Evolutionary conservation across 2,329 filamentous ascomycete species (phyloP), one percentile per base, ranked within the genome.

Genomic region (Fusarium torreyae): DNA sequence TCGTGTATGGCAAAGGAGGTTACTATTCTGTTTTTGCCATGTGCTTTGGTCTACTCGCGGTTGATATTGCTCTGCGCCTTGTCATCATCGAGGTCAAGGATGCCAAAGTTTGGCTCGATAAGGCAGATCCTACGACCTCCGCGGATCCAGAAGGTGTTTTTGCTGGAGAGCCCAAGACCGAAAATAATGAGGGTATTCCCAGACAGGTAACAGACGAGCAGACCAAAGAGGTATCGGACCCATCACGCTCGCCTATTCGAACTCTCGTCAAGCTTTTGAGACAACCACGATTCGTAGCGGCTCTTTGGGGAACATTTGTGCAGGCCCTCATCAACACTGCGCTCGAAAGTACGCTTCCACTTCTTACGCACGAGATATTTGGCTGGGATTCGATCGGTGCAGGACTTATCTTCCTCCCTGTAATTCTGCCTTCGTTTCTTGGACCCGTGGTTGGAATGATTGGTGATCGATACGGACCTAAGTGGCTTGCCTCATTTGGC

Each of bases 11-110:
- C 18, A 71, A 70, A 18, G 76, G 72, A 5, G 78, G 77, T 4
- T 80, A 80, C 58, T 78, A 77, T 58, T 53, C 76, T 17, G 76
- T 80, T 24, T 80, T 78, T 62, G 73, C 74, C 26, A 78, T 80
- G 74, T 80, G 78, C 49, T 80, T 80, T 53, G 78, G 76, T 10
- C 68, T 80, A 3, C 69, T 80, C 33, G 75, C 71, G 5, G 74
- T 75, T 7, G 78, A 80, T 9, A 76, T 79, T 50, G 50, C 68
- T 3, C 58, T 80, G n/a, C 76, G 78, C 26, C 57, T 80, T 8
- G 48, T 68, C 42, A 75, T 80, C 24, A 74, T 80, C 39, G 78
- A 80, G 42, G 74, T 73, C 44, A 79, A 77, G 57, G 67, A 75
- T 9, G 75, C 77, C 17, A 75, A 72, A 42, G 68, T 63, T 51